phyloP scores from a whole-genome alignment of 176 grass and related monocot species.

The Bolboschoenus planiculmis region DNA sequence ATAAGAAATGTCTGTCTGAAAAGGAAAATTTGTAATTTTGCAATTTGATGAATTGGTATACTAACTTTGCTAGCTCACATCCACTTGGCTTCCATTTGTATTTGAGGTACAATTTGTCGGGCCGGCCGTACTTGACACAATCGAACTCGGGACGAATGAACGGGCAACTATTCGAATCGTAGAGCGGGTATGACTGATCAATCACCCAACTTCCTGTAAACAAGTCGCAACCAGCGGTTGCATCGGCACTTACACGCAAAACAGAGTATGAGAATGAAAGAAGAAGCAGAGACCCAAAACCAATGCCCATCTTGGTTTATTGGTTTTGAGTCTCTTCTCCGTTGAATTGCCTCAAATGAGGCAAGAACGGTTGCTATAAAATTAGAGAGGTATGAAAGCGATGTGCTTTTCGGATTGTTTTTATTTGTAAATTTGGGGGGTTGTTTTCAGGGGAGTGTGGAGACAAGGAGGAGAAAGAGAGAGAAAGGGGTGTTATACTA shows the following conservation, averaged over 20 bases:
- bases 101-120: slow-evolving; percentile 64
- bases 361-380: background rate
- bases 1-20: background rate
- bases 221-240: slow-evolving; percentile 30
- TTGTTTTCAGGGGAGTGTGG: background rate
- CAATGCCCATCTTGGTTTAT: slow-evolving; percentile 7
- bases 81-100: slow-evolving; percentile 66
- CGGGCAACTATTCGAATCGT: slow-evolving; percentile 60
- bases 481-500: background rate
- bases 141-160: slow-evolving; percentile 81
- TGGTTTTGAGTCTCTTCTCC: slow-evolving; percentile 8
- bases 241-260: background rate
- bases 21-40: background rate
- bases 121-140: slow-evolving; percentile 53
- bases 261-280: slow-evolving; percentile 9
- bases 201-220: slow-evolving; percentile 60
- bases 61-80: slow-evolving; percentile 53
- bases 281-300: slow-evolving; percentile 18
- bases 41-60: background rate
- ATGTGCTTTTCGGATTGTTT: background rate
- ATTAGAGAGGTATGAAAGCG: background rate
- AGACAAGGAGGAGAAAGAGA: background rate
- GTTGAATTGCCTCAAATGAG: background rate
- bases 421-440: background rate
- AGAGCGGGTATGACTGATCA: slow-evolving; percentile 73